A percentile compares a stretch with the other conserved stretches of the same genome.
Conservation (phyloP, 257 asterid genomes). For the Nemophila menziesii region DNA sequence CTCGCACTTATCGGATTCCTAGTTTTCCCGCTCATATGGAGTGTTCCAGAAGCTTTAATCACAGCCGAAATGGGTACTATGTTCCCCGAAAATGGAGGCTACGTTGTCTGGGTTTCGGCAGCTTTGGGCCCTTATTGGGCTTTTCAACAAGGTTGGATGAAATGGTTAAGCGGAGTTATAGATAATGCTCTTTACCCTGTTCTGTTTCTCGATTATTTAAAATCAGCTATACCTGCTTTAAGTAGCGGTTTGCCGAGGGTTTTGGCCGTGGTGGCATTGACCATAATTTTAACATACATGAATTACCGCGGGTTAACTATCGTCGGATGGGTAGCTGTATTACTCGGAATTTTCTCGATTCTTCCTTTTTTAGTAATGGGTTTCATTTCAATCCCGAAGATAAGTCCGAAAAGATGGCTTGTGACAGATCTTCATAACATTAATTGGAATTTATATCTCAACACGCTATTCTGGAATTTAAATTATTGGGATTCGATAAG, state of each 20-base stretch:
- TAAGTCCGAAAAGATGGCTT: slow-evolving; percentile 49
- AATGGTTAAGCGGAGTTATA: slow-evolving; percentile 64
- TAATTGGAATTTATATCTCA: slow-evolving; percentile 53
- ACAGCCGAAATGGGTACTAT: slow-evolving; percentile 70
- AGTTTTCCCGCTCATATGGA: slow-evolving; percentile 54
- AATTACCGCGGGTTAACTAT: slow-evolving; percentile 57
- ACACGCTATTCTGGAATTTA: slow-evolving; percentile 62
- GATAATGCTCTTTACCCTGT: slow-evolving; percentile 63
- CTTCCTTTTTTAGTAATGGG: slow-evolving; percentile 69
- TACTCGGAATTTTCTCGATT: slow-evolving; percentile 44
- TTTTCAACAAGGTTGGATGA: slow-evolving; percentile 67
- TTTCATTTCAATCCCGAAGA: slow-evolving; percentile 38
- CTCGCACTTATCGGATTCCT: slow-evolving; percentile 52
- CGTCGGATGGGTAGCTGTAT: slow-evolving; percentile 57
- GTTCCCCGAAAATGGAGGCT: slow-evolving; percentile 72
- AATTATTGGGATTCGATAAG: slow-evolving; percentile 69
- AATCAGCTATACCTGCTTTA: slow-evolving; percentile 50
- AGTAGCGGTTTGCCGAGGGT: slow-evolving; percentile 48
- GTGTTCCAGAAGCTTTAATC: slow-evolving; percentile 63
- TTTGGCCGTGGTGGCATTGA: slow-evolving; percentile 33
- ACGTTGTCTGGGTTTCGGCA: slow-evolving; percentile 66
- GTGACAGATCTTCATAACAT: slow-evolving; percentile 34
- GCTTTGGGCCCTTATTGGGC: slow-evolving; percentile 72
- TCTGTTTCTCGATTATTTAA: slow-evolving; percentile 50
- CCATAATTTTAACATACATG: slow-evolving; percentile 34